Base-by-base conservation (phyloP, 805 yeast species). In the Sugiyamaella valdiviana region DNA sequence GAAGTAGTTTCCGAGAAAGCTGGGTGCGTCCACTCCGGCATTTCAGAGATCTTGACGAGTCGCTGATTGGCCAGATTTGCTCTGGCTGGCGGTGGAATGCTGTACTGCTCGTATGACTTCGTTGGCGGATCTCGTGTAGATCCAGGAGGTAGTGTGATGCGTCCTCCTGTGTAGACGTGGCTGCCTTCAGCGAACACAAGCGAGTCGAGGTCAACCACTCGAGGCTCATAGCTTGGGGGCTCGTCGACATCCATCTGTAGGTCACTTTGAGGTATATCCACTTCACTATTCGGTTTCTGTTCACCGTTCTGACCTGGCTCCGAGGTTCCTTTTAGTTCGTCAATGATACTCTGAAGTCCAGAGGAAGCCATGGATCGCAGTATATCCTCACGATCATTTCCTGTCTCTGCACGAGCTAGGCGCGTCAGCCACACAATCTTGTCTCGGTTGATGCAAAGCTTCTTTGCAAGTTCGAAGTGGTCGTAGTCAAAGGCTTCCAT, bases 1-100 rank as follows among this genome's bases (percentile, higher is more conserved):
- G 82, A 69, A 60, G 85, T 87, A 1, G 73, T 66, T 0, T 75
- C 63, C 0, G 89, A 86, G 58, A 93, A 95, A 0, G 85, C 93
- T 0, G 69, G 62, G 51, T 76, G 83, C 0, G 91, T 83, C 97
- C 96, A 93, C 19, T 68, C 75, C 0, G 99, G 98, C 21, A 93
- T 63, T 2, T 73, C 75, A 2, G 77, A 45, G 1, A 87, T 79
- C 2, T 78, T 67, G 2, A 87, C 79, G 9, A 85, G 63, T 15
- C 67, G 58, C 44, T 77, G 63, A 15, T 71, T 49, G 19, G 57
- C 50, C 17, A 53, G 57, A 15, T 39, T 17, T 14, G 45, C 50
- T 21, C 75, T 72, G 14, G 67, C 63, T 0, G 96, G 96, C 0
- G 96, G 82, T 0, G 99, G 99, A n/a, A 93, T 79, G 53, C 82